A percentile compares a stretch with the other conserved stretches of the same genome.
Evolutionary conservation across 257 asterid species (phyloP).

Genomic region (Forsythia suspensa): DNA sequence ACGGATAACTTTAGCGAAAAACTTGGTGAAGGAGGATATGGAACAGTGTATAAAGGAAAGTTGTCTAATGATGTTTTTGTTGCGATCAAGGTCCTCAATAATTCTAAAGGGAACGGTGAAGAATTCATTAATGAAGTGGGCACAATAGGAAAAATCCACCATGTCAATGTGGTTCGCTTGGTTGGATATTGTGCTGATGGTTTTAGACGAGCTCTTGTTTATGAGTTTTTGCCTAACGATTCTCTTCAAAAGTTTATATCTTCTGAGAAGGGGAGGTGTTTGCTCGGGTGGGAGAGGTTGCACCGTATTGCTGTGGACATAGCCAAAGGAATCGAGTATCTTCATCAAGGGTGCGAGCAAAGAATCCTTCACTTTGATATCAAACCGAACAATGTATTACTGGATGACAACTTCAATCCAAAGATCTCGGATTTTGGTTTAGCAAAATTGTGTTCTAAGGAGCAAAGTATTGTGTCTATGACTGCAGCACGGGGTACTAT

Average conservation of each 20-base stretch:
- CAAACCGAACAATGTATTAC: conserved; percentile 37
- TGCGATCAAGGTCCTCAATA: not conserved
- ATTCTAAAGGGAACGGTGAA: not conserved
- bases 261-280: not conserved
- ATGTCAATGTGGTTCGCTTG: not conserved
- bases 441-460: conserved; percentile 20
- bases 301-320: conserved; percentile 31
- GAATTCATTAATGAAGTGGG: not conserved
- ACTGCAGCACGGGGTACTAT: conserved; percentile 33
- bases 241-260: not conserved
- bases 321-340: conserved; percentile 32
- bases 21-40: not conserved
- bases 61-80: not conserved
- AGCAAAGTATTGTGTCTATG: conserved; percentile 14
- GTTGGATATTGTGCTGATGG: not conserved
- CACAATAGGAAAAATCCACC: not conserved
- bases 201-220: not conserved
- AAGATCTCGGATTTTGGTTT: conserved; percentile 29
- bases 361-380: conserved; percentile 35
- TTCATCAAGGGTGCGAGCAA: conserved; percentile 25
- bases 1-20: not conserved
- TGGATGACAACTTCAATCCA: conserved; percentile 25
- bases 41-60: not conserved
- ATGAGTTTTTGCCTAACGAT: not conserved
- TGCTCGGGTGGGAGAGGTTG: conserved; percentile 20